Base-by-base conservation (phyloP, 371 early-diverging fungal genomes). In the Phascolomyces articulosus region DNA sequence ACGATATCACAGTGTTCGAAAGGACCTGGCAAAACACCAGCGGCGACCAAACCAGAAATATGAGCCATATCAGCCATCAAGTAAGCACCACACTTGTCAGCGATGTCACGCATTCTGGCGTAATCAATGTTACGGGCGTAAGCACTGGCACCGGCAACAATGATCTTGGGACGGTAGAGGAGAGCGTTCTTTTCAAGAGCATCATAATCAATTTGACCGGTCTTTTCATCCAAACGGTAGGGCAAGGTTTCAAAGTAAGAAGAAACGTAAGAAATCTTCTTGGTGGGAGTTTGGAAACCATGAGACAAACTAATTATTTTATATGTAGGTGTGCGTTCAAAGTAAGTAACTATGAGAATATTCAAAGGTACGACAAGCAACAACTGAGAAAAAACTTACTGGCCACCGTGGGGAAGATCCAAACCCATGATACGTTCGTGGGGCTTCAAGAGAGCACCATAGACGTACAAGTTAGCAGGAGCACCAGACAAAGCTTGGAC, bases 341-440 rank as follows among this genome's bases (percentile, higher is more conserved):
- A 44, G 23, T 7, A 28, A 48, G 20, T 21, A 27, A 28, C 13
- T 56, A 6, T 15, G 38, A 53, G 40, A 21, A n/a, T n/a, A n/a
- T n/a, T n/a, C n/a, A 2, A 56, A 21, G 21, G 13, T 13, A 24
- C 41, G 4, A 28, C 13, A 58, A 41, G 15, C 3, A 13, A 34
- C 20, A 11, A 16, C n/a, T 13, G 41, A 44, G 44, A 44, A 44
- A 44, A 16, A 18, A 88, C 90, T 77, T 88, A 93, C 92, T 99
- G 99, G 68, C 99, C 99, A 74, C 99, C 99, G 71, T 98, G 95
- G 28, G 98, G 97, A 60, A 99, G 87, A 80, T 98, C 98, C 64
- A 99, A 87, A 38, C 99, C 99, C 99, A 99, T 99, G 55, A 99
- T 72, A 48, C 98, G 91, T n/a, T 98, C 99, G 68, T 98, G 99